phyloP scores from a whole-genome alignment of 2,329 filamentous ascomycete species.

The Dryadomyces quercus-mongolicae region DNA sequence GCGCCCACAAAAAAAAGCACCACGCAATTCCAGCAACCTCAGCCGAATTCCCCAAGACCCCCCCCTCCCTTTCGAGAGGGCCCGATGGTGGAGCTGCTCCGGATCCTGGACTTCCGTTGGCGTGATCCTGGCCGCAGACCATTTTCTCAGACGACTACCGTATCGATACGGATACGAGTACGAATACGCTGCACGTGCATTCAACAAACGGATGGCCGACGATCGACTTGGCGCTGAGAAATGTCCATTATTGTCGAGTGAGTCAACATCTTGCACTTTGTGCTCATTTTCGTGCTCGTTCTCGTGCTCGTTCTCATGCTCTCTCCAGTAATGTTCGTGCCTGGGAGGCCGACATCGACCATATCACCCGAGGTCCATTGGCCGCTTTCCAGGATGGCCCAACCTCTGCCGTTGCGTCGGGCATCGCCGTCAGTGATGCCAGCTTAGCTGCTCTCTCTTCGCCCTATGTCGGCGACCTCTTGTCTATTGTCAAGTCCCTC shows the following conservation, averaged over 20 bases:
- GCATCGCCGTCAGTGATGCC: neutral
- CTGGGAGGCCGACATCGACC: conserved; percentile 43
- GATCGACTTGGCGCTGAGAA: neutral
- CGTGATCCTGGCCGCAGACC: neutral
- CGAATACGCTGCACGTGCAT: neutral
- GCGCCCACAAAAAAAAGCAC: neutral
- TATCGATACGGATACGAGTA: neutral
- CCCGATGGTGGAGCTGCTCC: neutral
- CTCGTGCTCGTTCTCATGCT: no score
- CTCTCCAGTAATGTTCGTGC: conserved; percentile 12
- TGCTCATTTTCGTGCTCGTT: no score
- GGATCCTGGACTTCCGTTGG: neutral
- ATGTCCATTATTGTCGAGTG: conserved; percentile 37
- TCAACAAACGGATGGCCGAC: no score
- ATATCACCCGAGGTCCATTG: conserved; percentile 38
- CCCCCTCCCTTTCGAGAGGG: no score
- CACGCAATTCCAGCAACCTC: neutral
- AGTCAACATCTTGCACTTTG: conserved; percentile 17
- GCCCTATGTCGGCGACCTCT: conserved; percentile 47
- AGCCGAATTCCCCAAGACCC: neutral
- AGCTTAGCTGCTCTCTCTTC: conserved; percentile 32
- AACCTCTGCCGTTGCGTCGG: conserved; percentile 2
- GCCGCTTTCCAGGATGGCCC: conserved; percentile 18
- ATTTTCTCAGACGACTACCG: neutral
- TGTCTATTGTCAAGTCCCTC: conserved; percentile 56